Evolutionary conservation across 805 yeast species (phyloP), one percentile per base, ranked within the genome.

Genomic region (Starmerella apis): DNA sequence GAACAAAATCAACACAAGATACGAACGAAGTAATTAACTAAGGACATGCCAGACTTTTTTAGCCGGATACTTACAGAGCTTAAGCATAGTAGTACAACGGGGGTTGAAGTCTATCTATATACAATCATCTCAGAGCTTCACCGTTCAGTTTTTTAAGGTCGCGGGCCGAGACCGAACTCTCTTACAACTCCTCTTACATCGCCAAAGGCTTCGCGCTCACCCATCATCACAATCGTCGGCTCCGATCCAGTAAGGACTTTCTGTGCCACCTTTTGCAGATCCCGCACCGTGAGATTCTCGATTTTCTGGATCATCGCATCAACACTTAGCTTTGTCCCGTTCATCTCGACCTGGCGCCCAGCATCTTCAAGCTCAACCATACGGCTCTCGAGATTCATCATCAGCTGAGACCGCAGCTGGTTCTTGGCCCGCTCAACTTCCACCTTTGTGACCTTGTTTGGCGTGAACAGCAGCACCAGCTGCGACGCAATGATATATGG

Each of bases 341-440:
- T 86, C 42, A 85, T 78, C 66, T 85, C 95, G 23, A 92, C 79
- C 66, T 92, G 98, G 66, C 97, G 79, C 13, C 97, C 97, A 68
- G 88, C 73, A 61, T 92, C 98, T 67, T 92, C 98, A 49, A 92
- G 71, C 62, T 86, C 88, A n/a, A 94, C 94, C 73, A 90, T 75
- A 63, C 84, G 86, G 56, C 92, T 81, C 66, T 92, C 98, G 43
- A 88, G 74, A 61, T 88, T 90, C 95, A 90, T 90, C 64, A 90
- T 72, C 52, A 92, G 70, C 7, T 95, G 83, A 3, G 92, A 80
- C 39, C 85, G 79, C 53, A 92, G 75, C 70, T 90, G 97, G 65
- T 86, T 88, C 66, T 92, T 92, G 19, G 97, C 96, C 56, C 98
- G 75, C 51, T 73, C 66, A 6, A 92, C 88, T 68, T 92, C 97